Percentiles rank a stretch among this genome's conserved stretches.
Conservation (phyloP, 495 filamentous ascomycete species). For the Aspergillus ellipticus region DNA sequence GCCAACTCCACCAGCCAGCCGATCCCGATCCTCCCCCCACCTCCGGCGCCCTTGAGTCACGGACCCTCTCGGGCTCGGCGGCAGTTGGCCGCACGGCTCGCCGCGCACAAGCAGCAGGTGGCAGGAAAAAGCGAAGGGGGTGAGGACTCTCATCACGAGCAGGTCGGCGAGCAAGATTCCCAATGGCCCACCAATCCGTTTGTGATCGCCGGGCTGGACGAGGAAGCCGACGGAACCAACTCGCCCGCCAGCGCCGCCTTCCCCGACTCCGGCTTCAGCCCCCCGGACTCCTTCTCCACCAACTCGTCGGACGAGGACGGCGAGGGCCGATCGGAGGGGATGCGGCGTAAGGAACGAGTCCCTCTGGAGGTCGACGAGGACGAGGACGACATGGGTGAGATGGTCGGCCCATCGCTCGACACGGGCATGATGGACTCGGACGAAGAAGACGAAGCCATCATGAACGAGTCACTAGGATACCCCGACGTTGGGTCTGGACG, state of each 20-base stretch:
- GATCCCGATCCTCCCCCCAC: constrained; percentile 45
- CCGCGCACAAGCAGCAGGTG: constrained; percentile 68
- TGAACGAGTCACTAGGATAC: constrained; percentile 45
- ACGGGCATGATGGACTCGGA: constrained; percentile 42
- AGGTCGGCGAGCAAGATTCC: constrained; percentile 18
- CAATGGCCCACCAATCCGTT: constrained; percentile 43
- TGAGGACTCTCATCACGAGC: constrained; percentile 19
- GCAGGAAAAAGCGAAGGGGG: constrained; percentile 23
- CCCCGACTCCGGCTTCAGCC: constrained; percentile 41
- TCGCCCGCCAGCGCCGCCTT: constrained; percentile 25
- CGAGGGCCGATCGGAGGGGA: constrained; percentile 31
- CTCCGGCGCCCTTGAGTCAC: constrained; percentile 57
- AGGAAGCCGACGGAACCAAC: constrained; percentile 42
- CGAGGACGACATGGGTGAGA: constrained; percentile 49
- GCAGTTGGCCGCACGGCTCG: constrained; percentile 78
- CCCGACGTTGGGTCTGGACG: constrained; percentile 34
- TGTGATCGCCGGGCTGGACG: constrained; percentile 41
- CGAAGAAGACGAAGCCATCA: constrained; percentile 47
- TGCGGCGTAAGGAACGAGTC: constrained; percentile 36
- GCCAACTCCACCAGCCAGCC: constrained; percentile 39
- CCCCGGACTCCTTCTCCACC: constrained; percentile 39
- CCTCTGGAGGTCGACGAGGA: constrained; percentile 48
- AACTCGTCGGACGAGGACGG: constrained; percentile 42
- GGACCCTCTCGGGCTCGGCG: constrained; percentile 82
- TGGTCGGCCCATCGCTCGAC: constrained; percentile 41